phyloP scores from a whole-genome alignment of 2,329 filamentous ascomycete species.

The Diplodia intermedia region DNA sequence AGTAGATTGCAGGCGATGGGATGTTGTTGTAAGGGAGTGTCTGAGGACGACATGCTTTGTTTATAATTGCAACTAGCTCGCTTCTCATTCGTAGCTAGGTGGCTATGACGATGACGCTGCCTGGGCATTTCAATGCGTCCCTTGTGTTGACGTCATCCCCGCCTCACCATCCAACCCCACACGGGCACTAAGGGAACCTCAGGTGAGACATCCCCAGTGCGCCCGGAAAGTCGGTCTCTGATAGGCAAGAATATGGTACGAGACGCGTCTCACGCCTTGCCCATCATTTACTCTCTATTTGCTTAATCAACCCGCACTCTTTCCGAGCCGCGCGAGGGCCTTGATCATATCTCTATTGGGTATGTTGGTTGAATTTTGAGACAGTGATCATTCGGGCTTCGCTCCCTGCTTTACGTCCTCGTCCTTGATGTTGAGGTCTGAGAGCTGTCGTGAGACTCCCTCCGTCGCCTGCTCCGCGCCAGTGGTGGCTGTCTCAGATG shows the following conservation, averaged over 20 bases:
- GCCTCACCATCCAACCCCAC: neutral
- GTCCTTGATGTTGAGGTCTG: neutral
- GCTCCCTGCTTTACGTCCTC: neutral
- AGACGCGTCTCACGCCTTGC: neutral
- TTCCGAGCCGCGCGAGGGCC: neutral
- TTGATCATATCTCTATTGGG: neutral
- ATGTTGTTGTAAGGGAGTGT: neutral
- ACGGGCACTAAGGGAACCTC: neutral
- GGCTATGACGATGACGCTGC: slow-evolving; percentile 21
- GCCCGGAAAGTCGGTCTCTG: neutral
- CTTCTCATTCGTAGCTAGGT: slow-evolving; percentile 2
- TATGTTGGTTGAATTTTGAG: neutral
- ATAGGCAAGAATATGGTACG: neutral
- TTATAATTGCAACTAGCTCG: neutral
- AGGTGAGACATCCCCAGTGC: neutral
- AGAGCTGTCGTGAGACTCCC: neutral
- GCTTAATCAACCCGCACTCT: neutral
- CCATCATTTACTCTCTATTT: neutral
- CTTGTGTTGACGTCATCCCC: slow-evolving; percentile 24
- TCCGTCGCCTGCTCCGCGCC: neutral
- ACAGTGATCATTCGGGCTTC: neutral
- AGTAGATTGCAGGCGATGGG: neutral
- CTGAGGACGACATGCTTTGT: neutral
- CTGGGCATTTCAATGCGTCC: neutral
- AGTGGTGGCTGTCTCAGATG: neutral